Base-by-base conservation (phyloP, 129 eudicot genomes). In the Chrysanthemum seticuspe region DNA sequence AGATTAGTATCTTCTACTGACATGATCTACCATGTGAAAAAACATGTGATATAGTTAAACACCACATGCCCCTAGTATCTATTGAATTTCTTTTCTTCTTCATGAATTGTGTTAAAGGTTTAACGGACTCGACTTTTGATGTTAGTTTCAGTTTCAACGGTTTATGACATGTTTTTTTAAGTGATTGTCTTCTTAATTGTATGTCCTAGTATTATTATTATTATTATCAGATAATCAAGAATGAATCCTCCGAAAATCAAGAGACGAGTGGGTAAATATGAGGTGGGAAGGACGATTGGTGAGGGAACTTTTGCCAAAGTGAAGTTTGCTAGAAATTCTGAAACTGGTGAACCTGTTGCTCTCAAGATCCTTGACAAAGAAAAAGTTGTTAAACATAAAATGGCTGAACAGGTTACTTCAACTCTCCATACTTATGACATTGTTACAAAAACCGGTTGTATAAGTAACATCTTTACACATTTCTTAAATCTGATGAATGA, bases 291-390 rank as follows among this genome's bases (percentile, higher is more conserved):
- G 82, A 94, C 97, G 36, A 90, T 90, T 62, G 98, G 98, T 27
- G 98, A 90, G 83, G 98, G 98, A 68, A 86, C 97, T 73, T 94
- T 90, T 79, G 98, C 98, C 7, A 94, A 94, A 78, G 98, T 94
- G 67, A 94, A 88, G 81, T 90, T 94, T 81, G 98, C 97, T 23
- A 84, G 91, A 77, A 88, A 94, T 79, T 84, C 93, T 11, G 90
- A 90, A 79, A 94, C 85, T 3, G 92, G 92, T 23, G 91, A 90
- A 2, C 76, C 87, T 47, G 98, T 90, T 67, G 98, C 98, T 73
- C 56, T 94, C 83, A 94, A 94, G 85, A 94, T 94, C 67, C 90
- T 94, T 40, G 98, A 94, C 79, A 94, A 94, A 81, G 97, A 94
- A 80, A 89, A 88, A 75, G 93, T 94, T 76, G 89, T 94, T 25